Evolutionary conservation across 2,329 filamentous ascomycete genomes (phyloP).

Genomic region (Didymella exigua): DNA sequence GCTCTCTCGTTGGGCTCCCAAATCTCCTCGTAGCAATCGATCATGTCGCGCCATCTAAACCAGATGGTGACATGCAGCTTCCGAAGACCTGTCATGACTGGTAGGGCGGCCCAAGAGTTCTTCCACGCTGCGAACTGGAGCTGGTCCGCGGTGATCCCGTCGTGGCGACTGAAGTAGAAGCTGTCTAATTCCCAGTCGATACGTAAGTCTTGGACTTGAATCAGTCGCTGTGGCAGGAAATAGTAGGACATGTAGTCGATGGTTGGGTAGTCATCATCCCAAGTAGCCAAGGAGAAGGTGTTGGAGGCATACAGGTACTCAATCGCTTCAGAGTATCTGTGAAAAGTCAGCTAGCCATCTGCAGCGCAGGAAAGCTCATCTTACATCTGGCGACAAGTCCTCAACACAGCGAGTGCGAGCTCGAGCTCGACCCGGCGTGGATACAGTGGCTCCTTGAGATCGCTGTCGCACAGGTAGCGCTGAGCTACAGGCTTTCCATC

Average conservation of each 20-base stretch:
- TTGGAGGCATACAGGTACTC: slow-evolving; percentile 30
- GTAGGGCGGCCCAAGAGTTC: slow-evolving; percentile 23
- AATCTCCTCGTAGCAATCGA: slow-evolving; percentile 11
- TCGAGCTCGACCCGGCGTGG: background rate
- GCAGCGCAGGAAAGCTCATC: background rate
- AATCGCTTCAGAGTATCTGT: slow-evolving; percentile 34
- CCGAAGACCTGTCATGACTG: slow-evolving; percentile 24
- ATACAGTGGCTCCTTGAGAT: background rate
- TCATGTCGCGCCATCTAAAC: slow-evolving; percentile 9
- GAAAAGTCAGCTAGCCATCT: slow-evolving; percentile 1
- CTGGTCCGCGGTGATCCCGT: background rate
- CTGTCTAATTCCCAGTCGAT: slow-evolving; percentile 26
- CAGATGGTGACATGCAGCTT: slow-evolving; percentile 20
- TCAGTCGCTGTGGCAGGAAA: slow-evolving; percentile 27
- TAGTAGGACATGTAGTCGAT: slow-evolving; percentile 25
- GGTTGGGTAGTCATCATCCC: slow-evolving; percentile 19
- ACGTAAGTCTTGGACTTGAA: slow-evolving; percentile 22
- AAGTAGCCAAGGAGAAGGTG: slow-evolving; percentile 23
- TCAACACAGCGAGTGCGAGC: slow-evolving; percentile 19
- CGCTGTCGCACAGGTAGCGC: slow-evolving; percentile 4
- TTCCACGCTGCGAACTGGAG: slow-evolving; percentile 17
- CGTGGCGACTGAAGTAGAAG: slow-evolving; percentile 10
- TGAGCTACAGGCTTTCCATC: slow-evolving; percentile 16
- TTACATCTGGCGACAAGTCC: slow-evolving; percentile 32
- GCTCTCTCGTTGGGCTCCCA: slow-evolving; percentile 22